Evolutionary conservation across 306 rosid species (phyloP), one percentile per base, ranked within the genome.

Genomic region (Sechiopsis laciniata): DNA sequence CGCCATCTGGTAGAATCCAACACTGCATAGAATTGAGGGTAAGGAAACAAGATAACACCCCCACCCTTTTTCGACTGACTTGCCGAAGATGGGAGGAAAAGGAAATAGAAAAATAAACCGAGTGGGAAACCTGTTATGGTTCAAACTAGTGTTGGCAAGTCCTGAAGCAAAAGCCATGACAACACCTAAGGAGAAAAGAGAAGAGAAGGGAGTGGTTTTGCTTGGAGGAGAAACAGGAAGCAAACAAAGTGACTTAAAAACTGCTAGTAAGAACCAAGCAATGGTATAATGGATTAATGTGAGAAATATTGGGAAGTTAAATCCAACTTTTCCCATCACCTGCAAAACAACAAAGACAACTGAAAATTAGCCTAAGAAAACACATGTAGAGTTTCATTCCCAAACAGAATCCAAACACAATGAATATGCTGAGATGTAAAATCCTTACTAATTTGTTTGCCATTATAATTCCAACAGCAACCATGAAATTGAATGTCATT

Each of bases 1-100:
- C 56, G 99, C 95, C 99, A 94, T 90, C 82, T 94, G 99, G 86
- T 91, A 91, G 89, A 94, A 94, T 66, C 97, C 99, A 37, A 94
- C 85, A 74, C 97, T 94, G 95, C 82, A 76, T 22, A 70, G 78
- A 11, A 46, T 26, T 55, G 74, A 75, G 46, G 70, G 77, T 86
- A 50, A 86, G 87, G 16, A 74, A 74, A 70, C 45, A 67, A 66
- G 37, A 56, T 8, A n/a, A n/a, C 12, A 1, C n/a, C 63, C 15
- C 65, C 62, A 24, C 40, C 40, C 17, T 35, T 1, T 0, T 42
- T 12, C 21, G 21, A 32, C 7, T 6, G 13, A 3, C 48, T 32
- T 3, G 10, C 2, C 8, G 37, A 58, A 58, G 64, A 58, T 16
- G 0, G 15, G 1, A 19, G 68, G 48, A 54, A 74, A 21, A 70